Evolutionary conservation across 2,329 filamentous ascomycete genomes (phyloP), one percentile per base, ranked within the genome.

Genomic region (Diaporthe citrichinensis): DNA sequence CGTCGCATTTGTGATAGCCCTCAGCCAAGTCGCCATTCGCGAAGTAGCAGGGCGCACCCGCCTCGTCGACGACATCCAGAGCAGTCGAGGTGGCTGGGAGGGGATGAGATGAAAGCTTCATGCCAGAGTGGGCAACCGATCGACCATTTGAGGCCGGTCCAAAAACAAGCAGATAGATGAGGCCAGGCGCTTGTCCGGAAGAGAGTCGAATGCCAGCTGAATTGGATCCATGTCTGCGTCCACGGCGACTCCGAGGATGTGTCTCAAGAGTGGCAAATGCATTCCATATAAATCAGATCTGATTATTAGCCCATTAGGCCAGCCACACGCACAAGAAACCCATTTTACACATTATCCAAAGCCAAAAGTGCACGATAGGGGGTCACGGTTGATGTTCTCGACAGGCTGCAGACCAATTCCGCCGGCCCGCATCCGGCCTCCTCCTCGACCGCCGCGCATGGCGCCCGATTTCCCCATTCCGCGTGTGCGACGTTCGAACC

Each of bases 1-100:
- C 36, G 68, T 79, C 74, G 75, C 79, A 80, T 4, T 78, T 71
- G 62, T 76, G 80, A 44, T 76, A 80, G 12, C 79, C 80, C 5
- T 71, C 68, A 4, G 78, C 79, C 14, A 61, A 51, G 9, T 28
- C 51, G 28, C 78, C 78, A 20, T 59, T 71, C 3, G 79, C 77
- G 58, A 78, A 78, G 57, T 80, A 81, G 72, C 80, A 81, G 0
- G 78, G 77, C 12, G 76, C 78, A 39, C 28, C n/a, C 7, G 39
- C 55, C 31, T 61, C 55, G 69, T 49, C 31, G 44, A 61, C 44
- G n/a, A 44, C 41, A 12, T 39, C 44, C 28, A 34, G 23, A 15
- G 57, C 71, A 36, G 71, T 62, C 44, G 31, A 51, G 23, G 57
- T 23, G 44, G 71, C 17, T 4, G 9, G 55, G 41, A 7, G 57